Conservation (phyloP, 2,329 filamentous ascomycete genomes). For the Rachicladosporium sp. region DNA sequence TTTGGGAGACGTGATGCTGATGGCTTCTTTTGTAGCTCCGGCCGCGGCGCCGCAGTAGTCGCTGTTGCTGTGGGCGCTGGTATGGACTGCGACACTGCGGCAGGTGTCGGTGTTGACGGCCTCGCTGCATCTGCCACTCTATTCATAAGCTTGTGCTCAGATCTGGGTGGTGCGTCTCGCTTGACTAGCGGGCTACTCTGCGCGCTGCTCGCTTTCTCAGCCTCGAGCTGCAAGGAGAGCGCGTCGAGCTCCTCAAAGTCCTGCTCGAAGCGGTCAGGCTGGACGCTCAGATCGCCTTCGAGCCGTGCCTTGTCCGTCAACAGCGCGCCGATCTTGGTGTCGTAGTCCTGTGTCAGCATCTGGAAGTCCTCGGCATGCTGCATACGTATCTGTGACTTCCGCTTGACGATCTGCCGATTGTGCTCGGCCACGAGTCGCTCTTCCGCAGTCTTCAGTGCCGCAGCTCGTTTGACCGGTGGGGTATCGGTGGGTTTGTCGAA, state of each 20-base stretch:
- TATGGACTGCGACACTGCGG: neutral
- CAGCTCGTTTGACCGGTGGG: slow-evolving; percentile 13
- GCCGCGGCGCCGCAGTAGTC: neutral
- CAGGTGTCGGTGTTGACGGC: neutral
- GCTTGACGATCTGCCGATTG: slow-evolving; percentile 20
- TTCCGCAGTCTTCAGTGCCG: slow-evolving; percentile 19
- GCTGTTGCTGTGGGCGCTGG: neutral
- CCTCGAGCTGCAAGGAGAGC: slow-evolving; percentile 14
- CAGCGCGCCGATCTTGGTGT: slow-evolving; percentile 19
- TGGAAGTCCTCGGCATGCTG: slow-evolving; percentile 24
- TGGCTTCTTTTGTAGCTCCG: slow-evolving; percentile 4
- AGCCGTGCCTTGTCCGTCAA: slow-evolving; percentile 18
- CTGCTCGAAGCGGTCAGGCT: slow-evolving; percentile 22
- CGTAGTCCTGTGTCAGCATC: slow-evolving; percentile 22
- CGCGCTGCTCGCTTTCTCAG: slow-evolving; percentile 7
- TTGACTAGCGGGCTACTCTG: slow-evolving; percentile 8
- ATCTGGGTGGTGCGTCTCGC: slow-evolving; percentile 1
- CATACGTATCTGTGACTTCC: slow-evolving; percentile 24
- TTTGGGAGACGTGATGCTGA: slow-evolving; percentile 4
- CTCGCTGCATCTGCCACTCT: neutral
- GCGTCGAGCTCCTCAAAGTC: slow-evolving; percentile 17
- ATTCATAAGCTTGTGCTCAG: slow-evolving; percentile 2
- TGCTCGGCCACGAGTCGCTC: slow-evolving; percentile 22
- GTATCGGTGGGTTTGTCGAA: slow-evolving; percentile 15
- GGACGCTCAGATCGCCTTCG: slow-evolving; percentile 21